A percentile compares a stretch with the other conserved stretches of the same genome.
Evolutionary conservation across 805 yeast species (phyloP).

Genomic region (Ogataea minuta): DNA sequence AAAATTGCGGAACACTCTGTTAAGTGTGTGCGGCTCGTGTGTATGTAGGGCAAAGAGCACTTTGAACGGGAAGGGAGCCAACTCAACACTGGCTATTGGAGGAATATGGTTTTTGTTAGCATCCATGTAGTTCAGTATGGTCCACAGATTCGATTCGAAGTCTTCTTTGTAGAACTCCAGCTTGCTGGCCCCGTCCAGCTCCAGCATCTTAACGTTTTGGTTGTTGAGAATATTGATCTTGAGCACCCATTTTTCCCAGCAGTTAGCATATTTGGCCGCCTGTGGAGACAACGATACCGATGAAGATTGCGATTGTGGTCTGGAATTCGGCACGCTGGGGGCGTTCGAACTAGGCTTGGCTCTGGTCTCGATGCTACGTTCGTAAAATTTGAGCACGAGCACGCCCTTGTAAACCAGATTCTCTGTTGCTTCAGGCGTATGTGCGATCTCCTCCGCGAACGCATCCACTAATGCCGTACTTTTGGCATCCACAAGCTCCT

Average conservation of each 20-base stretch:
- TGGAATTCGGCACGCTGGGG: slow-evolving; percentile 8
- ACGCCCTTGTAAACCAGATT: slow-evolving; percentile 30
- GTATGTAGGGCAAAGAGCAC: slow-evolving; percentile 33
- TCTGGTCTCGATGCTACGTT: slow-evolving; percentile 34
- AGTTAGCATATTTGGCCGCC: slow-evolving; percentile 40
- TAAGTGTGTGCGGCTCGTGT: slow-evolving; percentile 26
- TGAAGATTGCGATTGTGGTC: slow-evolving; percentile 20
- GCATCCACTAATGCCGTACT: slow-evolving; percentile 32
- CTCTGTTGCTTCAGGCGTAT: slow-evolving; percentile 6
- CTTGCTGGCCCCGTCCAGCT: slow-evolving; percentile 18
- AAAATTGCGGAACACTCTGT: slow-evolving; percentile 23
- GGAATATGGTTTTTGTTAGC: slow-evolving; percentile 66
- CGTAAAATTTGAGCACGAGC: slow-evolving; percentile 33
- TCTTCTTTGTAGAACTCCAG: slow-evolving; percentile 32
- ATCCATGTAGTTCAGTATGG: slow-evolving; percentile 54
- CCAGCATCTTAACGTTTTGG: slow-evolving; percentile 16
- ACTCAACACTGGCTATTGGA: slow-evolving; percentile 63
- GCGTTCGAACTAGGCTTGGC: slow-evolving; percentile 10
- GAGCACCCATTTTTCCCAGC: slow-evolving; percentile 75
- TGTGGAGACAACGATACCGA: slow-evolving; percentile 17
- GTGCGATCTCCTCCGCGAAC: slow-evolving; percentile 15
- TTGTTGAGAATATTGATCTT: slow-evolving; percentile 42
- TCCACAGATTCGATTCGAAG: slow-evolving; percentile 41
- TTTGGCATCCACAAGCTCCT: slow-evolving; percentile 38
- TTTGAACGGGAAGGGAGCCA: slow-evolving; percentile 61